Evolutionary conservation across 768 basidiomycete genomes (phyloP).

Genomic region (Lentinus tigrinus): DNA sequence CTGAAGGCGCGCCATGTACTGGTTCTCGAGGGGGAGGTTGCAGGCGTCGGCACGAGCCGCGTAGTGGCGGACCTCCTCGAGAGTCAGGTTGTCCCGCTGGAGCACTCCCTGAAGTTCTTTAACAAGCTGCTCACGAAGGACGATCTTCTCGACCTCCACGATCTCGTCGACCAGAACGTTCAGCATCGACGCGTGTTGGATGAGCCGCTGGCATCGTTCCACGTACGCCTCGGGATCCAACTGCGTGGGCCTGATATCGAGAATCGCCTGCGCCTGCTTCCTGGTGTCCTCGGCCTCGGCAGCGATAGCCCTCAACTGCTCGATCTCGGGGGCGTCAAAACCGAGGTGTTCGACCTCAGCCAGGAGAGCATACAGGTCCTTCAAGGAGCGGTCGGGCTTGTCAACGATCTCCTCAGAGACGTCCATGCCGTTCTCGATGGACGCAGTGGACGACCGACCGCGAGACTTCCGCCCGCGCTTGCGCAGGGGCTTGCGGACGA

Average conservation of each 20-base stretch:
- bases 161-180: constrained; percentile 86
- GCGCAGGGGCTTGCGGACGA: constrained; percentile 76
- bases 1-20: constrained; percentile 61
- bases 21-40: constrained; percentile 63
- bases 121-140: constrained; percentile 75
- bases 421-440: constrained; percentile 24
- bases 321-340: constrained; percentile 82
- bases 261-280: constrained; percentile 50
- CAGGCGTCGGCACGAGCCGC: constrained; percentile 69
- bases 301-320: constrained; percentile 49
- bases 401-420: constrained; percentile 47
- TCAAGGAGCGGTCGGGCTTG: constrained; percentile 67
- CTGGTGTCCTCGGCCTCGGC: constrained; percentile 66
- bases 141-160: constrained; percentile 73
- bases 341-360: constrained; percentile 74
- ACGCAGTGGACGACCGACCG: constrained; percentile 40
- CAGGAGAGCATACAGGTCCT: constrained; percentile 69
- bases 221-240: constrained; percentile 57
- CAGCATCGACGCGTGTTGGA: constrained; percentile 68
- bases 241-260: constrained; percentile 41
- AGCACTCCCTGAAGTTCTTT: constrained; percentile 73
- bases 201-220: constrained; percentile 67
- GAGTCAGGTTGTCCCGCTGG: constrained; percentile 58
- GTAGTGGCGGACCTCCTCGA: constrained; percentile 76
- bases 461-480: constrained; percentile 70